These are phyloP conservation scores for Leucocoprinus sp. DNA, from an alignment of 768 basidiomycete species.

Conservation along the genomic window DNA sequence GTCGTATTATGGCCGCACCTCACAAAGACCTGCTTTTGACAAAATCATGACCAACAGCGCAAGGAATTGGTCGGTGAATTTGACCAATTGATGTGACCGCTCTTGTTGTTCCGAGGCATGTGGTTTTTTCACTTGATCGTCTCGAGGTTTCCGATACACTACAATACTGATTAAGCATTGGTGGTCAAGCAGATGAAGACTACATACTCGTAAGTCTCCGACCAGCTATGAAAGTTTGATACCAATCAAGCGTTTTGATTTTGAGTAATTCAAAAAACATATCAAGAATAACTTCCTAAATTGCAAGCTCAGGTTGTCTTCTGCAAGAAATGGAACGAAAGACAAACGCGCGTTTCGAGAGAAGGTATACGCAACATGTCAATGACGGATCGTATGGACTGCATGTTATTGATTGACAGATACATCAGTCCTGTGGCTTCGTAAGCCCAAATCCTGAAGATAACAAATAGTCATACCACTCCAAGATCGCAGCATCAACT, in stretches of 20 bases:
- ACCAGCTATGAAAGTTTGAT: conserved; percentile 85
- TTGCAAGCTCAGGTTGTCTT: conserved; percentile 3
- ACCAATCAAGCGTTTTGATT: conserved; percentile 90
- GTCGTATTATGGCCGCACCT: conserved; percentile 43
- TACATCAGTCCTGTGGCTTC: conserved; percentile 70
- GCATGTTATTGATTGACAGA: conserved; percentile 84
- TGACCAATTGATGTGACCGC: conserved; percentile 48
- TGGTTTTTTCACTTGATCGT: conserved; percentile 25
- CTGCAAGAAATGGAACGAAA: not conserved
- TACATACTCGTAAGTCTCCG: conserved; percentile 72
- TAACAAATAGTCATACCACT: conserved; percentile 54
- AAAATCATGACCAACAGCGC: conserved; percentile 79
- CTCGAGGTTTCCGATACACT: conserved; percentile 63
- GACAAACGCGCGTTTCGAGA: conserved; percentile 69
- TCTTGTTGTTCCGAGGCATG: conserved; percentile 33
- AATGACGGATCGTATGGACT: conserved; percentile 77
- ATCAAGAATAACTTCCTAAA: conserved; percentile 84
- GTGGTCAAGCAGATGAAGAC: not conserved
- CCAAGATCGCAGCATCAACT: conserved; percentile 85
- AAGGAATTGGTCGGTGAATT: conserved; percentile 88
- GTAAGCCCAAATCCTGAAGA: not conserved
- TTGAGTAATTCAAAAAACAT: conserved; percentile 92
- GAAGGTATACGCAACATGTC: conserved; percentile 86
- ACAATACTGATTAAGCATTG: not conserved
- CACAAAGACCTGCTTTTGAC: conserved; percentile 79